phyloP scores from a whole-genome alignment of 495 filamentous ascomycete species.

The Daldinia loculata region DNA sequence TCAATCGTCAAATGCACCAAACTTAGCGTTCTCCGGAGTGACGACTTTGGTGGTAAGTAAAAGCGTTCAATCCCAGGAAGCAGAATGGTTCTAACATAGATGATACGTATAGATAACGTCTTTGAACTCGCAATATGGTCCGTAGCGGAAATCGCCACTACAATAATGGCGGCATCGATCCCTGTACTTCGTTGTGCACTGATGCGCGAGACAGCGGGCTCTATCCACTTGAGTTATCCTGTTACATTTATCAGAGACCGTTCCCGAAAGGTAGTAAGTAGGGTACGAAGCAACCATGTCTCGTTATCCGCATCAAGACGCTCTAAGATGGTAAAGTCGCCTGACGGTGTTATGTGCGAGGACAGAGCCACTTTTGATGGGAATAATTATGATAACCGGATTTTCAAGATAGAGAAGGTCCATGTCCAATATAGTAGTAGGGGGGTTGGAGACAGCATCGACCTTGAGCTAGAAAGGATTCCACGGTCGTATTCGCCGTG shows the following conservation, averaged over 20 bases:
- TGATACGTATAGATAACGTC: constrained; percentile 31
- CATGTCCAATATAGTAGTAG: background rate
- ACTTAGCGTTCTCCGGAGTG: background rate
- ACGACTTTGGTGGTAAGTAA: background rate
- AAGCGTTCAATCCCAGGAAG: background rate
- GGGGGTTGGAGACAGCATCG: background rate
- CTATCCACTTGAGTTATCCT: background rate
- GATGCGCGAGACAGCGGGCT: constrained; percentile 15
- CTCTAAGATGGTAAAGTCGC: background rate
- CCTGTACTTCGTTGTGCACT: constrained; percentile 46
- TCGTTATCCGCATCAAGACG: background rate
- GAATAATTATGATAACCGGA: background rate
- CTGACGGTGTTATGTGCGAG: background rate
- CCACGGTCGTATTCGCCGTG: background rate
- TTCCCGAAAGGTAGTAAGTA: background rate
- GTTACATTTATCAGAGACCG: background rate
- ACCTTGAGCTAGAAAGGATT: background rate
- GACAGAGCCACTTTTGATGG: background rate
- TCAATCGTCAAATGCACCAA: background rate
- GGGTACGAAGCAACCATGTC: background rate
- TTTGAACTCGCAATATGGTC: constrained; percentile 46
- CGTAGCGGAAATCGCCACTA: constrained; percentile 45
- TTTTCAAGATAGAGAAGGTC: background rate
- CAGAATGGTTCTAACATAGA: constrained; percentile 19
- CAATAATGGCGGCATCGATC: constrained; percentile 49